Conservation (phyloP, 176 grass and related monocot species). For the Aegilops tauschii region DNA sequence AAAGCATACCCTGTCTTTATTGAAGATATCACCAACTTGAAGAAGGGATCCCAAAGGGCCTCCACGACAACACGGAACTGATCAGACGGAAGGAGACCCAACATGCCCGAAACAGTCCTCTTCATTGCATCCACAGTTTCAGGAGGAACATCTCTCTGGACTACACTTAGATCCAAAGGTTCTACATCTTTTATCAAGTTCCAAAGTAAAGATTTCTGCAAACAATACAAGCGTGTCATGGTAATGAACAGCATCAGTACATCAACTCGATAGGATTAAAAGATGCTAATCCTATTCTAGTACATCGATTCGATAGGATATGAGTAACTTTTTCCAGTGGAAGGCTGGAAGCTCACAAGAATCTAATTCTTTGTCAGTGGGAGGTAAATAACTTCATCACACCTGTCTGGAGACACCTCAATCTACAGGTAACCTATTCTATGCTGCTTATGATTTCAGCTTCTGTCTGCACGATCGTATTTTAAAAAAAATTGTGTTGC, state of each 20-base stretch:
- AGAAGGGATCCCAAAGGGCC: constrained; percentile 79
- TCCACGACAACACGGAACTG: constrained; percentile 84
- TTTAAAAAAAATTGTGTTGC: not conserved
- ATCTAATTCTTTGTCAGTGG: constrained; percentile 4
- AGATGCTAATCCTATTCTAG: constrained; percentile 14
- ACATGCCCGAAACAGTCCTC: constrained; percentile 92
- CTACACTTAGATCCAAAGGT: constrained; percentile 73
- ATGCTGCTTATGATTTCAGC: not conserved
- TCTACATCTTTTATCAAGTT: constrained; percentile 93
- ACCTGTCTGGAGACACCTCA: not conserved
- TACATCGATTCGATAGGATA: not conserved
- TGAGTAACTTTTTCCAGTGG: not conserved
- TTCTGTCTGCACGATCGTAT: not conserved
- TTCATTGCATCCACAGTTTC: constrained; percentile 94
- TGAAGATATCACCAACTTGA: constrained; percentile 88
- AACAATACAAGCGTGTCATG: not conserved
- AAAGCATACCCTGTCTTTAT: constrained; percentile 91
- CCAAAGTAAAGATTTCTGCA: constrained; percentile 78
- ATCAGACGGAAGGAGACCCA: constrained; percentile 86
- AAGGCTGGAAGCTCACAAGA: not conserved
- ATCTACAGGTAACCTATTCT: not conserved
- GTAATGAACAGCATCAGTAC: not conserved
- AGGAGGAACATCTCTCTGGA: constrained; percentile 80
- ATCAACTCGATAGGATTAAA: not conserved
- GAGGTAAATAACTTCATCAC: not conserved